phyloP scores from a whole-genome alignment of 441 rosid genomes.

The Daphne laureola region DNA sequence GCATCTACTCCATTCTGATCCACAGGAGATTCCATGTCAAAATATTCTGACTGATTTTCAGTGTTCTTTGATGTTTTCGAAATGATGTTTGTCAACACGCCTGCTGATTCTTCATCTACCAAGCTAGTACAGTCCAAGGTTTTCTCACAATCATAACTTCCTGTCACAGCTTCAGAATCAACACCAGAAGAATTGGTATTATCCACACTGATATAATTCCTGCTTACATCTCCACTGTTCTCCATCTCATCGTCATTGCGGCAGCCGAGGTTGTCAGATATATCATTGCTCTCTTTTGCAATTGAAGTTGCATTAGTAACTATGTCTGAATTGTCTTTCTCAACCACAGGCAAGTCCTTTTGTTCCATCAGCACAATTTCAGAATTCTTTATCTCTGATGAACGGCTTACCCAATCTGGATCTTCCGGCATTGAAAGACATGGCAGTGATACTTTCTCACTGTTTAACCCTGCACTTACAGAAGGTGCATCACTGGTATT shows the following conservation, averaged over 20 bases:
- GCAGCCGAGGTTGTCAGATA: conserved; percentile 5
- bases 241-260: conserved; percentile 11
- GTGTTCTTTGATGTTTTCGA: conserved; percentile 10
- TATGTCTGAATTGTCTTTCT: conserved; percentile 7
- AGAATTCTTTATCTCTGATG: conserved; percentile 12
- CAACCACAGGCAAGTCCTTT: conserved; percentile 7
- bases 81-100: conserved; percentile 9
- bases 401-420: neutral
- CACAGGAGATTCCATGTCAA: conserved; percentile 4
- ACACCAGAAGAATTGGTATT: conserved; percentile 12
- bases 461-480: conserved; percentile 23
- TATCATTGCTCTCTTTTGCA: conserved; percentile 13
- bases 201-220: conserved; percentile 2
- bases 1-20: conserved; percentile 13
- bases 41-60: conserved; percentile 11
- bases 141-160: conserved; percentile 7
- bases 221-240: conserved; percentile 8
- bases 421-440: conserved; percentile 18
- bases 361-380: conserved; percentile 20
- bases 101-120: conserved; percentile 16
- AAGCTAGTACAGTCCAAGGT: conserved; percentile 7
- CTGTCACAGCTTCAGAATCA: conserved; percentile 16
- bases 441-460: conserved; percentile 17
- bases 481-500: conserved; percentile 21
- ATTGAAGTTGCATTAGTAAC: conserved; percentile 14